Percentiles rank a stretch among this genome's conserved stretches.
These are phyloP conservation scores for Ceratobasidium sp. DNA, from an alignment of 1,284 basidiomycete genomes.

Conservation along the genomic window DNA sequence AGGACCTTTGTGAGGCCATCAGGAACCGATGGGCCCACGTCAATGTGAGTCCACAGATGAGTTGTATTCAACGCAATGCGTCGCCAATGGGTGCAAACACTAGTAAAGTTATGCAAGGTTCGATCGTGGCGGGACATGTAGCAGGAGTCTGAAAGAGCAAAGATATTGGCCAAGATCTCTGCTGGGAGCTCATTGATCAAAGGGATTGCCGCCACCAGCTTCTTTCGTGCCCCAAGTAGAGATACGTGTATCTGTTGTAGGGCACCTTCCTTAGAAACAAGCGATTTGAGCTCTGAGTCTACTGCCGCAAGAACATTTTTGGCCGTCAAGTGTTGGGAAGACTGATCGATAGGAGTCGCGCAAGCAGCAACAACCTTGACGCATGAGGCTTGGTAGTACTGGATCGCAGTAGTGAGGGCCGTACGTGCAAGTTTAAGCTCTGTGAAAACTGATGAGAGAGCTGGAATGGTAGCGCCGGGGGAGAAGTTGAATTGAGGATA, in stretches of 20 bases:
- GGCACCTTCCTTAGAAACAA: neutral
- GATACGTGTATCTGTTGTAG: neutral
- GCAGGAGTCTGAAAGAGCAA: neutral
- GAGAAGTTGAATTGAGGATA: neutral
- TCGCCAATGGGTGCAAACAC: neutral
- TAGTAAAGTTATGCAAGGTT: neutral
- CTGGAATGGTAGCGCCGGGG: neutral
- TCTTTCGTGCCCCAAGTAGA: neutral
- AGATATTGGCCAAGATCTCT: slow-evolving; percentile 3
- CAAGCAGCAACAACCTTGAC: neutral
- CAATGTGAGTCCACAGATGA: neutral
- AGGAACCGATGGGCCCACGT: neutral
- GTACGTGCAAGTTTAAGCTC: neutral
- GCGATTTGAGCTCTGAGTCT: neutral
- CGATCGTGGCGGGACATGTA: too few species aligned
- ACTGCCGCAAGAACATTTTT: neutral
- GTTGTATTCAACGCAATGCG: neutral
- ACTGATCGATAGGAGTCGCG: too few species aligned
- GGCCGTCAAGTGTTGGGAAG: neutral
- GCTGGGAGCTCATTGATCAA: slow-evolving; percentile 4
- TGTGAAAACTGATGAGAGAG: neutral
- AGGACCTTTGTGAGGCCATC: neutral
- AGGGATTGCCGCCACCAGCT: neutral
- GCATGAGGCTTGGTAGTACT: neutral
- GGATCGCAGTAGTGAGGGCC: neutral